These are phyloP conservation scores for Cylindrotheca fusiformis DNA, from an alignment of 108 stramenopile genomes.

Conservation along the genomic window DNA sequence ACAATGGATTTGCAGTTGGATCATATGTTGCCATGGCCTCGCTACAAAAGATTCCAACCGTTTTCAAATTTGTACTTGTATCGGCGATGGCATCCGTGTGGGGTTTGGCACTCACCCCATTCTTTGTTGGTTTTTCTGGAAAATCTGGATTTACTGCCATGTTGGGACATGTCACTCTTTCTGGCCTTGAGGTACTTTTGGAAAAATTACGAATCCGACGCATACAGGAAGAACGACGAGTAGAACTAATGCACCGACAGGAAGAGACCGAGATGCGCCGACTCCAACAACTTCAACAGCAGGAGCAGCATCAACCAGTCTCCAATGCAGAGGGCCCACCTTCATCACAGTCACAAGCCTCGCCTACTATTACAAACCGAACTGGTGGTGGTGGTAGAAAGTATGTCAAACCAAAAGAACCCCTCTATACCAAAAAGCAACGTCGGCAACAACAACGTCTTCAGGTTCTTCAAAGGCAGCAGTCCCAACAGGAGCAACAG, in stretches of 20 bases:
- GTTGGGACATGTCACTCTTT: constrained; percentile 40
- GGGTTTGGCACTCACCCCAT: constrained; percentile 44
- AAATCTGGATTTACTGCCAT: constrained; percentile 55
- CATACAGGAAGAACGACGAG: background rate
- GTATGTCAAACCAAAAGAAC: constrained; percentile 15
- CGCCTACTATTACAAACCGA: background rate
- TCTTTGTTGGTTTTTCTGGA: constrained; percentile 53
- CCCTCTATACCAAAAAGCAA: constrained; percentile 31
- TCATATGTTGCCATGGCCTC: constrained; percentile 50
- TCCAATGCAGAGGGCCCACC: constrained; percentile 9
- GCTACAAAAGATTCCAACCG: constrained; percentile 43
- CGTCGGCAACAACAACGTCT: constrained; percentile 35
- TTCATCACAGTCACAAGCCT: too few species aligned
- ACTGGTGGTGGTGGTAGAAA: background rate
- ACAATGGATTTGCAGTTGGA: constrained; percentile 56
- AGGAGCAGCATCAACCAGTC: constrained; percentile 8
- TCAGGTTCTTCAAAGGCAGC: constrained; percentile 26
- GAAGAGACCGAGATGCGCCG: background rate
- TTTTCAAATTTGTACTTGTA: constrained; percentile 26
- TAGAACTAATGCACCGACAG: background rate
- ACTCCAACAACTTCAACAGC: constrained; percentile 7
- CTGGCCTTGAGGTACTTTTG: constrained; percentile 9
- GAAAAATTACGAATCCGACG: constrained; percentile 1
- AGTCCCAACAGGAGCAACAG: constrained; percentile 1
- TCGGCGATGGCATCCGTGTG: constrained; percentile 33